Percentiles rank a stretch among this genome's conserved stretches.
phyloP scores from a whole-genome alignment of 192 early-diverging fungal genomes.

The Linnemannia zychae region DNA sequence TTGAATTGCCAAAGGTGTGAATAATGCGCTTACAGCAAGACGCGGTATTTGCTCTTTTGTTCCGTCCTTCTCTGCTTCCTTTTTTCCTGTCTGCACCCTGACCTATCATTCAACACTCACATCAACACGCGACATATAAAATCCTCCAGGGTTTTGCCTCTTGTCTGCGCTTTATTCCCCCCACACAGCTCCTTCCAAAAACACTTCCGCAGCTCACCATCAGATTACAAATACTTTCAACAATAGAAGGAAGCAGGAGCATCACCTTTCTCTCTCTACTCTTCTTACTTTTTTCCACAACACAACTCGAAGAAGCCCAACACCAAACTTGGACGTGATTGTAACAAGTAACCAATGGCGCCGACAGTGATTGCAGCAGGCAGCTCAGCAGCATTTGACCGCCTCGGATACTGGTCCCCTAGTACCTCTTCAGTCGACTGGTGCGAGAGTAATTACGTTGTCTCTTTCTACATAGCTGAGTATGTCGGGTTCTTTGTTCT shows the following conservation, averaged over 20 bases:
- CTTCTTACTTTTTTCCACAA: neutral
- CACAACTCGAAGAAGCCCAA: neutral
- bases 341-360: neutral
- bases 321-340: too few relatives aligned
- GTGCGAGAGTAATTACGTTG: conserved; percentile 62
- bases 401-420: conserved; percentile 42
- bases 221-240: neutral
- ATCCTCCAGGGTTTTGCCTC: neutral
- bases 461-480: conserved; percentile 67
- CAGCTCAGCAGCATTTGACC: conserved; percentile 28
- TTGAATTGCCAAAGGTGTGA: neutral
- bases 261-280: neutral
- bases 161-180: neutral
- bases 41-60: neutral
- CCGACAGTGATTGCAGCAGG: conserved; percentile 30
- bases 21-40: neutral
- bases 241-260: neutral
- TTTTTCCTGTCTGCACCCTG: neutral
- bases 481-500: conserved; percentile 7
- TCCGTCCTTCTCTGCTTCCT: neutral
- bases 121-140: too few relatives aligned
- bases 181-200: neutral
- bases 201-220: neutral
- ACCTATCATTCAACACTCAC: too few relatives aligned
- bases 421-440: conserved; percentile 46